A percentile compares a stretch with the other conserved stretches of the same genome.
phyloP scores from a whole-genome alignment of 2,329 filamentous ascomycete species.

The Endocalyx cinctus region DNA sequence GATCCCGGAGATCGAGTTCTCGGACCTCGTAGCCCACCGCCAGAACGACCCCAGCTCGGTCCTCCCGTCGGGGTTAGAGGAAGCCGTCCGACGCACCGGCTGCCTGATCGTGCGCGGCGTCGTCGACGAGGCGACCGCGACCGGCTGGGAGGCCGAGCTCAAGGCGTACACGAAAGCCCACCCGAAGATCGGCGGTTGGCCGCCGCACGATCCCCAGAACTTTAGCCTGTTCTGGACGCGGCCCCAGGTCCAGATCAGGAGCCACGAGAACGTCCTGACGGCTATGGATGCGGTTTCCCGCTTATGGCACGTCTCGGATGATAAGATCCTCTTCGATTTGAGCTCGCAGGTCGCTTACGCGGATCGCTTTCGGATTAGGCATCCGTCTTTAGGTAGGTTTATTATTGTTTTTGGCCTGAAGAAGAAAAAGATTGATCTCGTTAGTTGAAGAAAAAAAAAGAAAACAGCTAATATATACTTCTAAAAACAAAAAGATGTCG shows the following conservation, averaged over 20 bases:
- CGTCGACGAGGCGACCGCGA: constrained; percentile 16
- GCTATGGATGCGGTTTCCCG: constrained; percentile 9
- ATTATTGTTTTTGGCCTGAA: too few species aligned
- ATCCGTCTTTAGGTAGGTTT: constrained; percentile 34
- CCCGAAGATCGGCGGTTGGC: constrained; percentile 32
- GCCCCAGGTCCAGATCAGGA: constrained; percentile 3
- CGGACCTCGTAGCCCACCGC: constrained; percentile 8
- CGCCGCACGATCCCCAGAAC: constrained; percentile 4
- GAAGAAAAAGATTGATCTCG: too few species aligned
- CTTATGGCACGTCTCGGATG: constrained; percentile 5
- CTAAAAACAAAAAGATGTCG: constrained; percentile 18
- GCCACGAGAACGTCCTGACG: constrained; percentile 12
- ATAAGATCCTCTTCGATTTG: constrained; percentile 9
- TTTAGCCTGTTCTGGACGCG: constrained; percentile 5
- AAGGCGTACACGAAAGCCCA: constrained; percentile 30
- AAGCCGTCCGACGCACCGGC: too few species aligned
- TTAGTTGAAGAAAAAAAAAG: too few species aligned
- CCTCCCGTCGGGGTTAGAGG: too few species aligned
- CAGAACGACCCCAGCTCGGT: too few species aligned
- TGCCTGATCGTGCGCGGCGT: constrained; percentile 19
- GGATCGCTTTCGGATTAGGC: constrained; percentile 21
- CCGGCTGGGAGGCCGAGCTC: constrained; percentile 29
- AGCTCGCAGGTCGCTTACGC: constrained; percentile 18
- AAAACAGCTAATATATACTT: too few species aligned
- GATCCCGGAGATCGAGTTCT: constrained; percentile 14